A percentile compares a stretch with the other conserved stretches of the same genome.
These are phyloP conservation scores for Suhomyces bribrorum DNA, from an alignment of 1,139 yeast species.

Conservation along the genomic window DNA sequence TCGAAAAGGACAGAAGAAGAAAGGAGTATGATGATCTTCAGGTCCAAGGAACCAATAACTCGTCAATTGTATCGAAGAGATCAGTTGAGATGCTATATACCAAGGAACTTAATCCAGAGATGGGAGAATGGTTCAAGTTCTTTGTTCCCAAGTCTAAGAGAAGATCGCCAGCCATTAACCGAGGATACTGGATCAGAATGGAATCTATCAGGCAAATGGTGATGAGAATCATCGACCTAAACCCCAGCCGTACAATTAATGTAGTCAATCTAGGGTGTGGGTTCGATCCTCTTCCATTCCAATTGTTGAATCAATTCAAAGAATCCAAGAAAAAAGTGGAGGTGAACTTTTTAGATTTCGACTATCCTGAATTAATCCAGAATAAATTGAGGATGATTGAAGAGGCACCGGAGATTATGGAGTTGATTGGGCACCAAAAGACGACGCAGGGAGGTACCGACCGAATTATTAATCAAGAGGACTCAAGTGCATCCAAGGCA, in stretches of 20 bases:
- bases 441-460: too few relatives aligned
- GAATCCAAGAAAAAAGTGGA: slow-evolving; percentile 18
- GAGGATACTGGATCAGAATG: slow-evolving; percentile 86
- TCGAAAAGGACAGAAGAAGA: slow-evolving; percentile 49
- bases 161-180: slow-evolving; percentile 76
- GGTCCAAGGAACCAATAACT: slow-evolving; percentile 80
- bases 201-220: slow-evolving; percentile 62
- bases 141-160: slow-evolving; percentile 71
- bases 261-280: slow-evolving; percentile 82
- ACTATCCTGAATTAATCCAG: slow-evolving; percentile 66
- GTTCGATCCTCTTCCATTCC: slow-evolving; percentile 76
- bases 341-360: slow-evolving; percentile 65
- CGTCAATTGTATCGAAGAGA: slow-evolving; percentile 80
- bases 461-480: too few relatives aligned
- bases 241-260: slow-evolving; percentile 27
- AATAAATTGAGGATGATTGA: slow-evolving; percentile 56
- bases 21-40: slow-evolving; percentile 59
- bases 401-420: slow-evolving; percentile 46
- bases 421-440: slow-evolving; percentile 43
- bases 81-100: slow-evolving; percentile 72
- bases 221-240: slow-evolving; percentile 38
- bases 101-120: slow-evolving; percentile 38
- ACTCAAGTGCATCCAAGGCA: too few relatives aligned
- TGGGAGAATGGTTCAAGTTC: slow-evolving; percentile 48
- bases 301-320: slow-evolving; percentile 32